These are phyloP conservation scores for Cryphonectria radicalis DNA, from an alignment of 2,329 filamentous ascomycete genomes.

Conservation along the genomic window DNA sequence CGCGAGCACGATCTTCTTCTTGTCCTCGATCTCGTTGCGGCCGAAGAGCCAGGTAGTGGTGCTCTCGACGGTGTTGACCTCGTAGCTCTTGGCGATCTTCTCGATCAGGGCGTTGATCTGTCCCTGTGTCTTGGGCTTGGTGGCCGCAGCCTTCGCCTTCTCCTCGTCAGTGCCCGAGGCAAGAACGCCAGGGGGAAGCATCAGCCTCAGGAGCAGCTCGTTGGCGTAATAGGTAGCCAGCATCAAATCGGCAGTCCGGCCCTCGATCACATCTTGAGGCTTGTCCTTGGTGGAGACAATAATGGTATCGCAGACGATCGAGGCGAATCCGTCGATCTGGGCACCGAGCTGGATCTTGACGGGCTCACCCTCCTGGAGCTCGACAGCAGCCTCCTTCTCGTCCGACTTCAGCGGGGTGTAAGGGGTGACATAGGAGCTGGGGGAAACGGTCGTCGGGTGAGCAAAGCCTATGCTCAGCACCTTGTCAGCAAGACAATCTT, in stretches of 20 bases:
- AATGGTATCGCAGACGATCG: conserved; percentile 94
- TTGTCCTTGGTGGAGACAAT: conserved; percentile 69
- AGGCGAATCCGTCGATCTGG: conserved; percentile 95
- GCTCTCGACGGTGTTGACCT: conserved; percentile 92
- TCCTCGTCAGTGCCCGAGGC: conserved; percentile 87
- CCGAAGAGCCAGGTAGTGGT: conserved; percentile 97
- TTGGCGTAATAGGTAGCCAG: conserved; percentile 94
- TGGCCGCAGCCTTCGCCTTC: conserved; percentile 85
- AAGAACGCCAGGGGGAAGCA: conserved; percentile 88
- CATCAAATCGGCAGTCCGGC: conserved; percentile 82
- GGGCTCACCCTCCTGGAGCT: conserved; percentile 82
- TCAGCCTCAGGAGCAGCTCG: conserved; percentile 87
- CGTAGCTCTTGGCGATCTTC: conserved; percentile 89
- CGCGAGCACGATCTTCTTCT: conserved; percentile 96
- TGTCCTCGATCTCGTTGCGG: conserved; percentile 93
- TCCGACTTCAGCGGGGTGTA: conserved; percentile 93
- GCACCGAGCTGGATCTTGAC: conserved; percentile 99
- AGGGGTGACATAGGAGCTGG: conserved; percentile 90
- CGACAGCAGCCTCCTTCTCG: conserved; percentile 76
- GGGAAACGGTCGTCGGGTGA: conserved; percentile 94
- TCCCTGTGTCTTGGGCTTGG: conserved; percentile 82
- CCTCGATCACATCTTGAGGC: conserved; percentile 67
- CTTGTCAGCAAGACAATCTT: conserved; percentile 9
- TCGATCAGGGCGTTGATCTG: conserved; percentile 88
- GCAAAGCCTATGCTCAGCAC: conserved; percentile 67